Evolutionary conservation across 352 stramenopile genomes (phyloP), one percentile per base, ranked within the genome.

Genomic region (Phytophthora pluvialis): DNA sequence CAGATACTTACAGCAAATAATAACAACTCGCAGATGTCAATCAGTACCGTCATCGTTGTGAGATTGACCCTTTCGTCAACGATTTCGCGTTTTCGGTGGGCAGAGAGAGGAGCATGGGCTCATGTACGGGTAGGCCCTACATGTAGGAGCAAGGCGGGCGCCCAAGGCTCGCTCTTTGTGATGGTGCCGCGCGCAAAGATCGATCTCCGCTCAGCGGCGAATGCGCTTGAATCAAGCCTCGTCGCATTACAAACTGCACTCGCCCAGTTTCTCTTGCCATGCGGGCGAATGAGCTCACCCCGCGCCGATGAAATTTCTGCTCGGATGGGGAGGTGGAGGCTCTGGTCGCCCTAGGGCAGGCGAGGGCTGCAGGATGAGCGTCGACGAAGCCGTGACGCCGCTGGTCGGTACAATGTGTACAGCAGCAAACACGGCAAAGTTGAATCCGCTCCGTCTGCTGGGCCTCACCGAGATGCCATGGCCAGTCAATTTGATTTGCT

Each of bases 391-490:
- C 36, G 33, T 47, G 33, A 15, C 21, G 3, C 9, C 33, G 33
- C 13, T 57, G 33, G 49, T 45, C 33, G 48, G 44, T 36, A 56
- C 21, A 21, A 21, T 21, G 21, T 21, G 21, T 2, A 21, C 21
- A 21, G 21, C 21, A 21, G 21, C 21, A 21, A 54, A 31, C 47
- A 54, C 32, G 48, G 18, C 50, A 6, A 52, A 52, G 53, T 43
- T 60, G 53, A 52, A 60, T 11, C 25, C 21, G 52, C 44, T 62
- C 36, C 60, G 51, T 68, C 51, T 68, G 60, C 44, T 8, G 18
- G 5, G 29, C 18, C 28, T 47, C 57, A 65, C 36, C 47, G 39
- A 59, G 57, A 58, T 46, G 44, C 33, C 31, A 35, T n/a, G 12
- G n/a, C 4, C 1, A 12, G 15, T 38, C 29, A 13, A 15, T 10